Percentiles rank a stretch among this genome's conserved stretches.
These are phyloP conservation scores for Davidsoniella virescens DNA, from an alignment of 2,329 filamentous ascomycete species.

Conservation along the genomic window DNA sequence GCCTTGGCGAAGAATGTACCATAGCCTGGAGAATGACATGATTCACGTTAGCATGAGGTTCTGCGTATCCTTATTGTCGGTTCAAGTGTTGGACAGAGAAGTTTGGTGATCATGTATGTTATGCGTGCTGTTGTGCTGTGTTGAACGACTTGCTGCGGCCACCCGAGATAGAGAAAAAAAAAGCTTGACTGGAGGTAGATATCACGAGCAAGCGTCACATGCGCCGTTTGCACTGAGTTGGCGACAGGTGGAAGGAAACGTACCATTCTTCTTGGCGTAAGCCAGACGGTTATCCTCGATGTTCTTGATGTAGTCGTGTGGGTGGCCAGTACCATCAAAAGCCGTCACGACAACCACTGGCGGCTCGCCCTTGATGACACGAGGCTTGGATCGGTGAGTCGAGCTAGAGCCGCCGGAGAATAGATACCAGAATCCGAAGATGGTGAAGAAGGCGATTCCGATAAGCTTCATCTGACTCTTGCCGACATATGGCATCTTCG, in stretches of 20 bases:
- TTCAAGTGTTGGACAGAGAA: neutral
- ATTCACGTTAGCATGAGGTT: constrained; percentile 4
- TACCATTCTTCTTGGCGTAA: constrained; percentile 80
- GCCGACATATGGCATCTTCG: constrained; percentile 37
- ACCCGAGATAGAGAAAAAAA: neutral
- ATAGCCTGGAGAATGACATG: constrained; percentile 47
- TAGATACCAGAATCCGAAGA: constrained; percentile 45
- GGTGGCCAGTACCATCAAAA: constrained; percentile 36
- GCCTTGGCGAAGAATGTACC: constrained; percentile 63
- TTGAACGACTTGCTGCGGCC: constrained; percentile 1
- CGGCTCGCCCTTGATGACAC: constrained; percentile 29
- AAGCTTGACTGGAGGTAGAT: neutral
- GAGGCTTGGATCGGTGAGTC: constrained; percentile 10
- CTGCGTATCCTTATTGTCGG: neutral
- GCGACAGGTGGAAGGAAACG: constrained; percentile 17
- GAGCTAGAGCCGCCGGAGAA: constrained; percentile 24
- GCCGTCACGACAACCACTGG: constrained; percentile 71
- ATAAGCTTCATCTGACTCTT: constrained; percentile 46
- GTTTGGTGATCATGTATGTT: neutral
- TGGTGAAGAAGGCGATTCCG: constrained; percentile 34
- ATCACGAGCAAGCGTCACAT: neutral
- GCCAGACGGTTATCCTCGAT: constrained; percentile 69
- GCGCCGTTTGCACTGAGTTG: neutral
- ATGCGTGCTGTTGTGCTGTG: neutral
- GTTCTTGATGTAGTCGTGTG: constrained; percentile 49